Conservation (phyloP, 371 early-diverging fungal genomes). For the Smittium culicis region DNA sequence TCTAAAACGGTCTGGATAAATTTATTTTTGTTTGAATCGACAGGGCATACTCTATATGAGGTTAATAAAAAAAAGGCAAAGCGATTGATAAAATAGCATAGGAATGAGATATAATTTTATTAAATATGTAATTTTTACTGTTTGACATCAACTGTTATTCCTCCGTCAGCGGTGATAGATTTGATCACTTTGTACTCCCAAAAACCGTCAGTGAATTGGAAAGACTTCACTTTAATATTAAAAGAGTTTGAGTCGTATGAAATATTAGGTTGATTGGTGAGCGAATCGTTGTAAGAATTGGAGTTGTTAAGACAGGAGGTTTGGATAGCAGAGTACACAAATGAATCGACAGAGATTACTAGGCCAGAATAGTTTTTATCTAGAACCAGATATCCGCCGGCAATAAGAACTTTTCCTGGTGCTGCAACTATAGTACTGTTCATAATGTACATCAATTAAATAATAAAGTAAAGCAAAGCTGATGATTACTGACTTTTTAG, state of each 20-base stretch:
- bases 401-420: constrained; percentile 86
- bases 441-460: no score
- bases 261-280: no score
- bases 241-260: not conserved
- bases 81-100: not conserved
- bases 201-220: constrained; percentile 16
- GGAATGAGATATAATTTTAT: not conserved
- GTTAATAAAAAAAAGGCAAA: not conserved
- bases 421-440: constrained; percentile 50
- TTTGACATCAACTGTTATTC: not conserved
- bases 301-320: no score
- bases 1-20: constrained; percentile 37
- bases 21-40: constrained; percentile 22
- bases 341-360: constrained; percentile 66
- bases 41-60: not conserved
- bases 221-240: constrained; percentile 10
- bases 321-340: constrained; percentile 62
- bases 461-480: no score
- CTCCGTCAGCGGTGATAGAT: constrained; percentile 5
- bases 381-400: constrained; percentile 91
- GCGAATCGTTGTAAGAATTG: no score
- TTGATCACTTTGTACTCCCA: constrained; percentile 15
- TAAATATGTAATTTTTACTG: not conserved
- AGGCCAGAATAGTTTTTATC: constrained; percentile 64
- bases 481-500: no score